phyloP scores from a whole-genome alignment of 192 early-diverging fungal species.

The Coemansia sp. region DNA sequence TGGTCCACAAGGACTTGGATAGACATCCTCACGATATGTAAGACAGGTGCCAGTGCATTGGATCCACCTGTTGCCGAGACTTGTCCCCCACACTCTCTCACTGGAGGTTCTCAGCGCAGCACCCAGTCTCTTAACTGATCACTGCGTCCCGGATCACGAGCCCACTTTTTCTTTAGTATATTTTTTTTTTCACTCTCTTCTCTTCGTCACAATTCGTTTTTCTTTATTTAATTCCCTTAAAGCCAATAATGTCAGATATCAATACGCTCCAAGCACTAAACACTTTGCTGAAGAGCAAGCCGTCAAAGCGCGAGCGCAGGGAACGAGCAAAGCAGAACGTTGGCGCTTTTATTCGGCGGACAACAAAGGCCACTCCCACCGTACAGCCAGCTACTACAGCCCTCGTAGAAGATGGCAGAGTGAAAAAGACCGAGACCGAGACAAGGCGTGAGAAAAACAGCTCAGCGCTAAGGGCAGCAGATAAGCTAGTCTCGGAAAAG shows the following conservation, averaged over 20 bases:
- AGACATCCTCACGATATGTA: background rate
- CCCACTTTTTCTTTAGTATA: background rate
- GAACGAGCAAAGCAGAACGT: conserved; percentile 19
- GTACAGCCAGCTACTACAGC: background rate
- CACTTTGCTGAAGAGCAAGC: conserved; percentile 25
- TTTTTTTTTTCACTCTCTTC: background rate
- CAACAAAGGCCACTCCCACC: background rate
- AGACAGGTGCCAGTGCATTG: background rate
- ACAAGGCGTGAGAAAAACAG: conserved; percentile 15
- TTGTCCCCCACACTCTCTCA: background rate
- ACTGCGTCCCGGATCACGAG: background rate
- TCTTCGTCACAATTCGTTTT: background rate
- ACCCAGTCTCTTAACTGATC: background rate
- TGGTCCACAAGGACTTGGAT: background rate
- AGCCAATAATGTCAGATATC: conserved; percentile 21
- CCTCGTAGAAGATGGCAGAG: background rate
- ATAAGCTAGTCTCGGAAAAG: conserved; percentile 24
- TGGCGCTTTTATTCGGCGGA: conserved; percentile 19
- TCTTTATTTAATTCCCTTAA: background rate
- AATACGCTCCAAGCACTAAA: conserved; percentile 30
- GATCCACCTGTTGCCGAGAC: background rate
- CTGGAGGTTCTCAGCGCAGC: background rate
- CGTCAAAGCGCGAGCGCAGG: conserved; percentile 33
- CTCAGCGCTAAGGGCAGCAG: conserved; percentile 21
- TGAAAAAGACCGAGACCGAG: conserved; percentile 8